Evolutionary conservation across 495 filamentous ascomycete species (phyloP).

Genomic region (Durotheca rogersii): DNA sequence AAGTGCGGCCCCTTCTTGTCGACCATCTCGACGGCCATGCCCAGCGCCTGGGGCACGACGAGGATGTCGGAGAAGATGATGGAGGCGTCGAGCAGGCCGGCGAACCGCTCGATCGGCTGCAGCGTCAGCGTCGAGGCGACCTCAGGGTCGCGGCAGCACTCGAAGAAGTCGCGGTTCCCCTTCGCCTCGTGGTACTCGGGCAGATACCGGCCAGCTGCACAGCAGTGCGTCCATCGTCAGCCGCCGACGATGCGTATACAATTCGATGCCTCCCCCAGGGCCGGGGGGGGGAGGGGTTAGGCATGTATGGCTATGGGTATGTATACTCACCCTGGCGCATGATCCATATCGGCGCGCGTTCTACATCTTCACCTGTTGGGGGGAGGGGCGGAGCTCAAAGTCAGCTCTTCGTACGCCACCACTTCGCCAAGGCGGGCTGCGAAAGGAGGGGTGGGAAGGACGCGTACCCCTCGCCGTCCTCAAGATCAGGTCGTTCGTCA

Average conservation of each 20-base stretch:
- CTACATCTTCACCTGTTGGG: constrained; percentile 74
- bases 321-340: constrained; percentile 84
- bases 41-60: constrained; percentile 95
- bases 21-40: constrained; percentile 95
- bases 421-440: too few relatives aligned
- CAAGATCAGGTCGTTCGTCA: constrained; percentile 88
- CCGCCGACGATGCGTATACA: too few relatives aligned
- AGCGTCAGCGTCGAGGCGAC: constrained; percentile 87
- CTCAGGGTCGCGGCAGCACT: constrained; percentile 90
- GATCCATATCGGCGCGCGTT: constrained; percentile 93
- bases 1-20: constrained; percentile 95
- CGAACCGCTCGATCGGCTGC: constrained; percentile 90
- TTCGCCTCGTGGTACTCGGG: constrained; percentile 97
- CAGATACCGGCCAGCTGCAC: constrained; percentile 94
- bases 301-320: not conserved
- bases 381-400: constrained; percentile 20
- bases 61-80: constrained; percentile 99
- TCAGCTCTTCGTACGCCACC: too few relatives aligned
- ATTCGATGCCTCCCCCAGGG: not conserved
- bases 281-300: not conserved
- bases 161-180: constrained; percentile 88
- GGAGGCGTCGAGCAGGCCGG: constrained; percentile 87
- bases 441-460: too few relatives aligned
- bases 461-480: constrained; percentile 79
- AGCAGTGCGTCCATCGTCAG: too few relatives aligned